Evolutionary conservation across 495 filamentous ascomycete genomes (phyloP).

Genomic region (Chaetomium tenue): DNA sequence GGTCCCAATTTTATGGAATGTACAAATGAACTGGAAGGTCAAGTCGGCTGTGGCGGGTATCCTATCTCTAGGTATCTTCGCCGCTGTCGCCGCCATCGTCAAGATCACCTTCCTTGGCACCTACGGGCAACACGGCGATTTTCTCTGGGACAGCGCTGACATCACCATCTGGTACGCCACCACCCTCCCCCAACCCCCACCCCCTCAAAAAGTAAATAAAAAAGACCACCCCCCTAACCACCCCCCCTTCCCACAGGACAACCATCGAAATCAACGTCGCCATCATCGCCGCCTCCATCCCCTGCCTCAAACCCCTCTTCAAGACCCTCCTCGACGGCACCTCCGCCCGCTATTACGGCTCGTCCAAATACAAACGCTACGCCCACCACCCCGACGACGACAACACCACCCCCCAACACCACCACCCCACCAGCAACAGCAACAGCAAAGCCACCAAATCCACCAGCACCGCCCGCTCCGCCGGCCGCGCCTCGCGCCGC

Average conservation of each 20-base stretch:
- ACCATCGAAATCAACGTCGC: slow-evolving; percentile 24
- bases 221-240: too few species aligned
- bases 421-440: not conserved
- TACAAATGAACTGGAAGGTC: slow-evolving; percentile 44
- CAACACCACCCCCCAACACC: not conserved
- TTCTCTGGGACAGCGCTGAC: slow-evolving; percentile 44
- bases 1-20: slow-evolving; percentile 47
- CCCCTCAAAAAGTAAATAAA: not conserved
- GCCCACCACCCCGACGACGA: slow-evolving; percentile 12
- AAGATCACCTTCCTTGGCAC: slow-evolving; percentile 43
- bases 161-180: slow-evolving; percentile 37
- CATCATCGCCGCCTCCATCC: slow-evolving; percentile 26
- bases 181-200: not conserved
- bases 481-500: not conserved
- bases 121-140: slow-evolving; percentile 45
- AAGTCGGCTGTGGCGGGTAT: slow-evolving; percentile 45
- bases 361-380: slow-evolving; percentile 17
- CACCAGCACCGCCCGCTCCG: not conserved
- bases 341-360: slow-evolving; percentile 5
- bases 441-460: not conserved
- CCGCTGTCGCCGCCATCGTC: slow-evolving; percentile 47
- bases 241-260: slow-evolving; percentile 15
- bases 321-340: slow-evolving; percentile 22
- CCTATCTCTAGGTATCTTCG: slow-evolving; percentile 48
- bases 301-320: slow-evolving; percentile 26